phyloP scores from a whole-genome alignment of 2,329 filamentous ascomycete species.

The Monosporascus sp. region DNA sequence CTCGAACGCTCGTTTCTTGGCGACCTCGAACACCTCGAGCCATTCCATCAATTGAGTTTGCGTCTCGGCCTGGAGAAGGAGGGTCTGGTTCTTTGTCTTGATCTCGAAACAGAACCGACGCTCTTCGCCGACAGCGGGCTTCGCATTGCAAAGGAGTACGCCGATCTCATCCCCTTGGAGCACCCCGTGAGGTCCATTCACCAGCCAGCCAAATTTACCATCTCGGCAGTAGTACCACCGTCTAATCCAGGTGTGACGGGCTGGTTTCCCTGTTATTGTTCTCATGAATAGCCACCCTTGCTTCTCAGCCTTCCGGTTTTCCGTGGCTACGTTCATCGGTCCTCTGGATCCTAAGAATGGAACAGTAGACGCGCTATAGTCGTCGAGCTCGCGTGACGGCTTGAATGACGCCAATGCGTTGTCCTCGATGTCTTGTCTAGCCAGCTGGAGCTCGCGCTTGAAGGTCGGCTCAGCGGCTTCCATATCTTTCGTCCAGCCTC shows the following conservation, averaged over 20 bases:
- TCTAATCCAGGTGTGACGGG: constrained; percentile 81
- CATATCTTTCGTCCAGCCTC: constrained; percentile 92
- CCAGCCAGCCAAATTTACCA: constrained; percentile 91
- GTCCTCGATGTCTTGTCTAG: constrained; percentile 78
- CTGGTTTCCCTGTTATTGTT: constrained; percentile 78
- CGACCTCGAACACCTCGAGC: constrained; percentile 88
- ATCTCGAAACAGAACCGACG: constrained; percentile 96
- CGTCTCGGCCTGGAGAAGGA: constrained; percentile 87
- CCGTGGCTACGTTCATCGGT: constrained; percentile 57
- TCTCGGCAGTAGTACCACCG: constrained; percentile 96
- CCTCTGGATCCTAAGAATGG: constrained; percentile 73
- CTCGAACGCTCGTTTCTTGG: constrained; percentile 88
- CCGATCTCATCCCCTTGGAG: constrained; percentile 96
- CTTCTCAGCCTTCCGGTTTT: constrained; percentile 63
- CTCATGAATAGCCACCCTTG: constrained; percentile 92
- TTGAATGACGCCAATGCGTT: constrained; percentile 63
- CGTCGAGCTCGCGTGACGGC: constrained; percentile 87
- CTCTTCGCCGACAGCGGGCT: constrained; percentile 87
- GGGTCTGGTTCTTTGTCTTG: constrained; percentile 90
- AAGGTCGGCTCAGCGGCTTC: constrained; percentile 82
- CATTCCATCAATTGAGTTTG: constrained; percentile 90
- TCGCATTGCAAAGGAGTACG: constrained; percentile 86
- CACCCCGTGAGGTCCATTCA: constrained; percentile 79
- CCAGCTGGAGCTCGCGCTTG: constrained; percentile 71
- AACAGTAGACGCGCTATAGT: constrained; percentile 86